A percentile compares a stretch with the other conserved stretches of the same genome.
These are phyloP conservation scores for Ustilago nuda DNA, from an alignment of 1,284 basidiomycete species.

Conservation along the genomic window DNA sequence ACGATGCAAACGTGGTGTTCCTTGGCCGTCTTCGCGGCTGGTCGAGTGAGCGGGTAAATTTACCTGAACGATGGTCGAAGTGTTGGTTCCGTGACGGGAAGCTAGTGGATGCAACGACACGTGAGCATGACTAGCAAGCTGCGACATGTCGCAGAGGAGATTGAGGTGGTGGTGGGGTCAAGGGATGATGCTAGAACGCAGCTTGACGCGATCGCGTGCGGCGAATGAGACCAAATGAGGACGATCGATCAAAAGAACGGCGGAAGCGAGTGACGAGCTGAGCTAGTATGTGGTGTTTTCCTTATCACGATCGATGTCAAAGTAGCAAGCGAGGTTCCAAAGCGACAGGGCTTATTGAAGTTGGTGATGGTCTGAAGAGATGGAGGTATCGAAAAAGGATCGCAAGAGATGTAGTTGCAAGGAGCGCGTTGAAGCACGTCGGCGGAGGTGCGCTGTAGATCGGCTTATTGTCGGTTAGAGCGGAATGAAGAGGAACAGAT, in stretches of 20 bases:
- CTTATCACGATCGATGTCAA: background rate
- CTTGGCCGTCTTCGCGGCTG: conserved; percentile 23
- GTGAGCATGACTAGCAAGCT: conserved; percentile 35
- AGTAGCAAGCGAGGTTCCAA: background rate
- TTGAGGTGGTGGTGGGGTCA: background rate
- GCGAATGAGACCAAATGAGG: background rate
- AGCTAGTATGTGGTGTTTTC: background rate
- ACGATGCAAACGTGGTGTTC: conserved; percentile 28
- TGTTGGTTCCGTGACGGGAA: conserved; percentile 48
- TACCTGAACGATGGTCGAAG: conserved; percentile 53
- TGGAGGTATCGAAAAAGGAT: background rate
- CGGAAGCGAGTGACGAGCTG: background rate
- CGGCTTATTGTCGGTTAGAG: background rate
- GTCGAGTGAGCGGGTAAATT: conserved; percentile 22
- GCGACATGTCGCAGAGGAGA: conserved; percentile 39
- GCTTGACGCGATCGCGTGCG: background rate
- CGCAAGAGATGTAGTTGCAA: background rate
- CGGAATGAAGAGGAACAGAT: background rate
- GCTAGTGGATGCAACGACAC: conserved; percentile 62
- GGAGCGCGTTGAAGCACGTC: background rate
- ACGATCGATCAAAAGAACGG: background rate
- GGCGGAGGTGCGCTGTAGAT: background rate
- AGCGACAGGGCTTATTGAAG: background rate
- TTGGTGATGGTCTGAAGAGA: background rate
- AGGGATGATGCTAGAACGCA: background rate